Base-by-base conservation (phyloP, 192 early-diverging fungal species). In the Geranomyces michiganensis region DNA sequence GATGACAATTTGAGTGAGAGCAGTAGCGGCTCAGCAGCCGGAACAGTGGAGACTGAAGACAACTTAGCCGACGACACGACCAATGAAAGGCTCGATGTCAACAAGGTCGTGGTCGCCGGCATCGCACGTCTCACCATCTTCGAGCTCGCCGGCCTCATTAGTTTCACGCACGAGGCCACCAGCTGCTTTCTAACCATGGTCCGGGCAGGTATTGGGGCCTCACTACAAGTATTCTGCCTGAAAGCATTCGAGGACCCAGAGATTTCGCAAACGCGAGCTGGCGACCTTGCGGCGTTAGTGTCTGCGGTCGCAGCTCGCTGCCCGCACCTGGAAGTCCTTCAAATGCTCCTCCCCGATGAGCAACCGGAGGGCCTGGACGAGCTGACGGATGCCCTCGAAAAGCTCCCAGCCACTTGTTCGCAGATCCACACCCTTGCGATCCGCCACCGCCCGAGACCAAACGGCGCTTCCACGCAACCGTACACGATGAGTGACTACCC, bases 51-150 rank as follows among this genome's bases (percentile, higher is more conserved):
- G 5, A 29, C 1, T 32, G 29, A 60, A 33, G 17, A 60, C 58
- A 17, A 60, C n/a, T n/a, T n/a, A n/a, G n/a, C n/a, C n/a, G n/a
- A n/a, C n/a, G n/a, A 29, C 15, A 60, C 31, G 9, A n/a, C 36
- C 36, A 41, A 41, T 41, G 36, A 41, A 60, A 60, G 26, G 29
- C 12, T 33, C 51, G 17, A 53, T 29, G 8, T 60, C 58, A 8
- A 26, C 58, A 29, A 60, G 12, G 31, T 29, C 22, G 5, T 60
- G 27, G 29, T 29, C 5, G 4, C 58, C 26, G 58, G 58, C 58
- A 29, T 60, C 58, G 17, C 58, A 32, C 58, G 58, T 8, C 58
- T 60, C 29, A 19, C 2, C 29, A 60, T 60, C 58, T 29, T 60
- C 24, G 58, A 60, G 12, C 24, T 60, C 29, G 22, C 27, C 58